Evolutionary conservation across 2,329 filamentous ascomycete species (phyloP).

Genomic region (Chaetomium sp.): DNA sequence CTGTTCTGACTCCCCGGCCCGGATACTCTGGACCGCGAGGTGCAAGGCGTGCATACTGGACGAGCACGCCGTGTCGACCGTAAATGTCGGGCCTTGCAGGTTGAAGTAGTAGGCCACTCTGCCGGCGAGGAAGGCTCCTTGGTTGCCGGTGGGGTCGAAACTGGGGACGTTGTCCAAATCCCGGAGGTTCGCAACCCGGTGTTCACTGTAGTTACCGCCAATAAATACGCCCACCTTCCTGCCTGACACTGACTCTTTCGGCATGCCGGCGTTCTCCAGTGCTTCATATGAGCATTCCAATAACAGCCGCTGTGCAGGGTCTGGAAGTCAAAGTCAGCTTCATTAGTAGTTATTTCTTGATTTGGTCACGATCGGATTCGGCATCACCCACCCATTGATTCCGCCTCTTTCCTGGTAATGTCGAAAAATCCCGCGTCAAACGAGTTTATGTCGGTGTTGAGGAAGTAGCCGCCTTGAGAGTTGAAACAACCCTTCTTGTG

Average conservation of each 20-base stretch:
- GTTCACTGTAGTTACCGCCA: conserved; percentile 36
- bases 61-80: conserved; percentile 36
- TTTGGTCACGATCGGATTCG: not conserved
- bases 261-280: conserved; percentile 40
- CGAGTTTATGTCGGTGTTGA: conserved; percentile 37
- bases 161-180: conserved; percentile 33
- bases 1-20: conserved; percentile 33
- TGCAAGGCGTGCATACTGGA: conserved; percentile 35
- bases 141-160: conserved; percentile 35
- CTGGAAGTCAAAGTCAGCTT: conserved; percentile 24
- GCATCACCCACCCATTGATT: conserved; percentile 40
- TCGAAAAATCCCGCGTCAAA: conserved; percentile 44
- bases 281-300: conserved; percentile 43
- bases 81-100: conserved; percentile 32
- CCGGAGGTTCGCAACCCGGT: conserved; percentile 31
- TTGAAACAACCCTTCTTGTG: conserved; percentile 42
- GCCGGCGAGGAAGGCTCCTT: conserved; percentile 33
- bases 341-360: too few species aligned
- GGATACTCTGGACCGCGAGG: conserved; percentile 35
- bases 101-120: conserved; percentile 35
- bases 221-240: conserved; percentile 41
- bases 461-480: conserved; percentile 40
- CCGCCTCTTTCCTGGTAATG: conserved; percentile 42
- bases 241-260: conserved; percentile 37
- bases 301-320: conserved; percentile 40